These are phyloP conservation scores for Macrocystidia cucumis DNA, from an alignment of 1,284 basidiomycete genomes.

Conservation along the genomic window DNA sequence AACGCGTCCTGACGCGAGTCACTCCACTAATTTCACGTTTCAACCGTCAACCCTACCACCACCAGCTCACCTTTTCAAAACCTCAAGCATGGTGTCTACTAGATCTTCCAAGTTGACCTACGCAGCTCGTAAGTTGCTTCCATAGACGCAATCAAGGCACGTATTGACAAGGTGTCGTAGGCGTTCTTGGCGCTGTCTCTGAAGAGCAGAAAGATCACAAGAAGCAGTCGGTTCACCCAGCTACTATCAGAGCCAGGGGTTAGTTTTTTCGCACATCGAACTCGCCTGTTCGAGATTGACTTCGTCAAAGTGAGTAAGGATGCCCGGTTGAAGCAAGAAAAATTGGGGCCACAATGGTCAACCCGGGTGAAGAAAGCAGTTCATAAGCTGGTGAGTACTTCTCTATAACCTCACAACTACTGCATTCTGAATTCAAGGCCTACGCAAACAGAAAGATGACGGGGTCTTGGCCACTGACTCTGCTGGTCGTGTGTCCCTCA, in stretches of 20 bases:
- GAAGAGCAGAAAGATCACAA: conserved; percentile 35
- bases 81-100: too few relatives aligned
- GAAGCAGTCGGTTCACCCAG: conserved; percentile 34
- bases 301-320: conserved; percentile 33
- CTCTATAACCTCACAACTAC: background rate
- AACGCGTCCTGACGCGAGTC: too few relatives aligned
- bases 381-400: conserved; percentile 31
- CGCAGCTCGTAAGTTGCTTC: too few relatives aligned
- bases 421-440: conserved; percentile 2
- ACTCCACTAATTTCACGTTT: too few relatives aligned
- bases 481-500: conserved; percentile 29
- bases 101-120: too few relatives aligned
- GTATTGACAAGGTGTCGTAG: too few relatives aligned
- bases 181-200: conserved; percentile 36
- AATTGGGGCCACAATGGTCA: conserved; percentile 41
- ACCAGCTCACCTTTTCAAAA: too few relatives aligned
- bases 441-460: conserved; percentile 31
- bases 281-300: background rate
- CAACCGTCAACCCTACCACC: too few relatives aligned
- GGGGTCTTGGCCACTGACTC: conserved; percentile 26
- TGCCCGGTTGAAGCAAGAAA: conserved; percentile 35
- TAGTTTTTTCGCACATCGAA: conserved; percentile 6
- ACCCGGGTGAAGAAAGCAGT: conserved; percentile 41
- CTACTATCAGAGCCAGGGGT: conserved; percentile 40
- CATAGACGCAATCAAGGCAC: too few relatives aligned